Evolutionary conservation across 345 rosid genomes (phyloP), one percentile per base, ranked within the genome.

Genomic region (Hibiscus trionum): DNA sequence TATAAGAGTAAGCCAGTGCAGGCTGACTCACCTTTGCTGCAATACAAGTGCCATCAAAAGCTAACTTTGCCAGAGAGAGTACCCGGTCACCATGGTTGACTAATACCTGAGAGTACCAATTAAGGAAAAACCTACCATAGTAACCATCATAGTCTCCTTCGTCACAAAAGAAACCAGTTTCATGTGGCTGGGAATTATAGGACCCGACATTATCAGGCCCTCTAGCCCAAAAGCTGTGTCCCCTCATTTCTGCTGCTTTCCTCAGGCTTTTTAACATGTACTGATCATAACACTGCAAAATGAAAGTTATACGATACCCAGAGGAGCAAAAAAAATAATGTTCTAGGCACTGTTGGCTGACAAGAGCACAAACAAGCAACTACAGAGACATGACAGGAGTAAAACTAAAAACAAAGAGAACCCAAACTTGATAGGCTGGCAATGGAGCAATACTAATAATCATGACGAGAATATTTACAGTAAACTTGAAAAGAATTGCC

Each of bases 121-220:
- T 84, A 73, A 96, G 98, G 80, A 96, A 96, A 87, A 96, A 96
- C 75, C 96, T 93, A 39, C 99, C 98, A 64, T 92, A 91, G 77
- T 88, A 85, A 47, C 96, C 90, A 81, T 89, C 97, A 35, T 90
- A 96, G 69, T 87, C 97, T 76, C 99, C 99, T 69, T 94, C 98
- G 70, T 96, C 99, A 84, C 93, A 84, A 80, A 96, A 96, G 86
- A 96, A 96, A 66, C 91, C 90, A 26, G 98, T 93, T 77, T 87
- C 96, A 44, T 87, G 91, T 37, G 99, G 98, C 75, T 77, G 93
- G 57, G 97, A 86, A 79, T 91, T 96, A 78, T 93, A 93, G 27
- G 89, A 84, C 68, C 99, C 99, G 0, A 89, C 86, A 76, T 90
- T 92, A 52, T 90, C 98, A 68, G 99, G 99, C 59, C 93, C 98